phyloP scores from a whole-genome alignment of 2,329 filamentous ascomycete genomes.

The Phyllosticta citriasiana region DNA sequence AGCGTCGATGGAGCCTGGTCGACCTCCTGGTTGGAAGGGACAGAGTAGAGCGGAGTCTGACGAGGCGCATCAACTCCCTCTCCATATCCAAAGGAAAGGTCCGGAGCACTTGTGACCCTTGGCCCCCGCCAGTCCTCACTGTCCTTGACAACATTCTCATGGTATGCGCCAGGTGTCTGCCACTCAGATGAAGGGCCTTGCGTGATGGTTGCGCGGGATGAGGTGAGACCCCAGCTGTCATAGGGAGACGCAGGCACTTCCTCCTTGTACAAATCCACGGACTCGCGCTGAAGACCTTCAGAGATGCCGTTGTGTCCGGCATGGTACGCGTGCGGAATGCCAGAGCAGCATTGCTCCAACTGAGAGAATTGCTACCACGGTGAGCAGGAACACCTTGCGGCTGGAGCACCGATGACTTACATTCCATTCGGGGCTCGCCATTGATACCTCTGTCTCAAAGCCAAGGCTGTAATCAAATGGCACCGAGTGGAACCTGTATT shows the following conservation, averaged over 20 bases:
- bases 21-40: background rate
- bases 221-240: background rate
- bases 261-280: background rate
- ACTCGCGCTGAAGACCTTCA: background rate
- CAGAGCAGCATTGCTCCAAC: background rate
- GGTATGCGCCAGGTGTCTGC: background rate
- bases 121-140: background rate
- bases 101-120: background rate
- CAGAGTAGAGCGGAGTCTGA: background rate
- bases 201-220: background rate
- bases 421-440: constrained; percentile 4
- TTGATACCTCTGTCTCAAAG: constrained; percentile 3
- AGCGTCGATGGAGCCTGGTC: background rate
- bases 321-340: background rate
- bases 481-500: background rate
- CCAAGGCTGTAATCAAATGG: background rate
- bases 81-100: background rate
- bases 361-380: background rate
- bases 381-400: background rate
- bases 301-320: background rate
- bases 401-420: background rate
- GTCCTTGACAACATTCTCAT: background rate
- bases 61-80: background rate
- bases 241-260: background rate
- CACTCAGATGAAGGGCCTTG: background rate